Base-by-base conservation (phyloP, 2,329 filamentous ascomycete genomes). In the Neocucurbitaria cava region DNA sequence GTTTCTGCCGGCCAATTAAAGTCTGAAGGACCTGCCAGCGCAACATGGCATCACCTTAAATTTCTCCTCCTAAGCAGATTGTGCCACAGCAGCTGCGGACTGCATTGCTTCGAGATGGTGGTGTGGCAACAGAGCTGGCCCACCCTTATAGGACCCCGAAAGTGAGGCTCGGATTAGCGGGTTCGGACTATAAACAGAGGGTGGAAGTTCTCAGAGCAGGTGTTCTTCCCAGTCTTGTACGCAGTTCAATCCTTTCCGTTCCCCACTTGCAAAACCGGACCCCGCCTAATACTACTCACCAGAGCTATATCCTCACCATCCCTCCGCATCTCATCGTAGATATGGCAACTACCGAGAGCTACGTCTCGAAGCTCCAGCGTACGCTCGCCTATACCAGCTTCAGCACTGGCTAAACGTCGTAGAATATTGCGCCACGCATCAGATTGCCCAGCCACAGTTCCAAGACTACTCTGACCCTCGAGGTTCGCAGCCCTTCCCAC, bases 381-480 rank as follows among this genome's bases (percentile, higher is more conserved):
- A 65, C 55, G 71, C 52, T 52, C 46, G 46, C 45, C 49, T 17
- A 28, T 42, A 26, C 46, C 33, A 40, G 26, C 30, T 35, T 33
- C 30, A 18, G 44, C 23, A 40, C 35, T 23, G 55, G 62, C 66
- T 62, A 58, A 59, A 46, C 23, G 20, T 53, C 30, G 28, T 41
- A 74, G 72, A 68, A 51, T 73, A 69, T 45, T 74, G 72, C 59
- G 64, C 64, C 35, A 61, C 63, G 21, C 69, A 74, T 40, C 65
- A 68, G 52, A 70, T 74, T 48, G 72, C 71, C 35, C 70, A 72
- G 52, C 71, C 71, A 39, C 72, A 72, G 42, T 74, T 70, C 58
- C 72, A 73, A 55, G 72, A 74, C 54, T 74, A 73, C 58, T 73
- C 70, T 28, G 72, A 74, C 49, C 72, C 72, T 48, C 63, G 72